Evolutionary conservation across 108 stramenopile species (phyloP).

Genomic region (Skeletonema grethae): DNA sequence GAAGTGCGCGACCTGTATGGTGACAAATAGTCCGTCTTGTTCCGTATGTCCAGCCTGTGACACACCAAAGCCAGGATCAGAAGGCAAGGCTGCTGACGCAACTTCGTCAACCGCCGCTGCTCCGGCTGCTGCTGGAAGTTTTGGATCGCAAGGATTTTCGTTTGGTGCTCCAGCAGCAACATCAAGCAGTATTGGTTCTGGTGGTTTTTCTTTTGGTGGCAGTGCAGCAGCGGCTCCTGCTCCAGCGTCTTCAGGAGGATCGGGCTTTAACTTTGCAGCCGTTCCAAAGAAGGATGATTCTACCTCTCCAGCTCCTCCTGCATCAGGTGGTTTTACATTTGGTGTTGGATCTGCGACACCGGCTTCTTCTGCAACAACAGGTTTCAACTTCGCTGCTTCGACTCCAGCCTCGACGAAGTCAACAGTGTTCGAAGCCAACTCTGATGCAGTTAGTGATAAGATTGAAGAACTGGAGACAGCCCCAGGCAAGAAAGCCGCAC

Average conservation of each 20-base stretch:
- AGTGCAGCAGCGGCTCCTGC: conserved; percentile 5
- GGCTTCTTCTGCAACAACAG: background rate
- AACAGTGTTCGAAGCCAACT: too few species aligned
- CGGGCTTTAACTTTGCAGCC: conserved; percentile 19
- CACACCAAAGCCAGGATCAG: conserved; percentile 66
- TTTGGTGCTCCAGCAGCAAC: conserved; percentile 39
- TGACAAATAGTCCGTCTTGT: conserved; percentile 57
- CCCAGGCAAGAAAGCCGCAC: conserved; percentile 30
- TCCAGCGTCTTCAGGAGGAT: conserved; percentile 1
- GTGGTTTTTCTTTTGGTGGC: conserved; percentile 59
- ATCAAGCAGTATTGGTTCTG: conserved; percentile 46
- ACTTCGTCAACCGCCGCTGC: conserved; percentile 17
- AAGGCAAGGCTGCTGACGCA: conserved; percentile 22
- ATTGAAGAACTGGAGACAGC: too few species aligned
- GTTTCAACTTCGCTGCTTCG: conserved; percentile 11
- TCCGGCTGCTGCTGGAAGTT: conserved; percentile 45
- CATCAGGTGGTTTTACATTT: conserved; percentile 54
- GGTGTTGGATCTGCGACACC: conserved; percentile 28
- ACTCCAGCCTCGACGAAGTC: too few species aligned
- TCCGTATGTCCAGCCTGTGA: conserved; percentile 82
- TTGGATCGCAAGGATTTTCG: conserved; percentile 58
- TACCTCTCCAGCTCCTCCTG: background rate
- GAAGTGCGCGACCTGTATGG: conserved; percentile 87
- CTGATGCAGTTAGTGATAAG: too few species aligned
- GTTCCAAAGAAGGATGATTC: conserved; percentile 10